phyloP scores from a whole-genome alignment of 352 stramenopile genomes.

The Globisporangium cystogenes region DNA sequence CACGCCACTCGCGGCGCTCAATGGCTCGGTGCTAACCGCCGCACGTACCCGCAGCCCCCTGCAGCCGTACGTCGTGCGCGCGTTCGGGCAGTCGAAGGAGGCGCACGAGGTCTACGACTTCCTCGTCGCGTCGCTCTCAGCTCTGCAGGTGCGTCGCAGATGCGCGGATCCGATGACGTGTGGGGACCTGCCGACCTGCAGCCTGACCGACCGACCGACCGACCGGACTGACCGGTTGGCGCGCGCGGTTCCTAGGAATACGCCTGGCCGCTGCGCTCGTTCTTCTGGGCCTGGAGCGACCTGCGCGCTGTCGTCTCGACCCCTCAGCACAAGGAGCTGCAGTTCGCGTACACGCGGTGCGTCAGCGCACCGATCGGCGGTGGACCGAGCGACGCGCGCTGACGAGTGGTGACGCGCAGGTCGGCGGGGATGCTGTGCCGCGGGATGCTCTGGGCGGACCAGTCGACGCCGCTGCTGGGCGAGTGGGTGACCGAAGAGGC shows the following conservation, averaged over 20 bases:
- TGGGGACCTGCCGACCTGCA: too few species aligned
- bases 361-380: background rate
- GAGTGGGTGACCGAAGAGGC: constrained; percentile 32
- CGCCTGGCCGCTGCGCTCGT: constrained; percentile 47
- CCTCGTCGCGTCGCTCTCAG: constrained; percentile 38
- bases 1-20: background rate
- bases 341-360: constrained; percentile 51
- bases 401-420: constrained; percentile 13
- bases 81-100: constrained; percentile 58
- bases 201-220: background rate
- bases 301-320: constrained; percentile 57
- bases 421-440: constrained; percentile 51
- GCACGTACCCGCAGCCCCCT: constrained; percentile 24
- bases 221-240: too few species aligned
- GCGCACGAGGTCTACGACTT: constrained; percentile 45
- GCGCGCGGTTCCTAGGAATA: constrained; percentile 24
- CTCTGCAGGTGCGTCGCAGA: constrained; percentile 40
- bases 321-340: constrained; percentile 36
- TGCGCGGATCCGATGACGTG: too few species aligned
- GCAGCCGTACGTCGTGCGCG: constrained; percentile 63
- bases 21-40: constrained; percentile 7
- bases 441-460: constrained; percentile 33
- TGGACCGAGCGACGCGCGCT: background rate
- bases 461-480: constrained; percentile 31
- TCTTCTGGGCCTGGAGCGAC: constrained; percentile 81